phyloP scores from a whole-genome alignment of 306 rosid genomes.

The Quercus berberidifolia region DNA sequence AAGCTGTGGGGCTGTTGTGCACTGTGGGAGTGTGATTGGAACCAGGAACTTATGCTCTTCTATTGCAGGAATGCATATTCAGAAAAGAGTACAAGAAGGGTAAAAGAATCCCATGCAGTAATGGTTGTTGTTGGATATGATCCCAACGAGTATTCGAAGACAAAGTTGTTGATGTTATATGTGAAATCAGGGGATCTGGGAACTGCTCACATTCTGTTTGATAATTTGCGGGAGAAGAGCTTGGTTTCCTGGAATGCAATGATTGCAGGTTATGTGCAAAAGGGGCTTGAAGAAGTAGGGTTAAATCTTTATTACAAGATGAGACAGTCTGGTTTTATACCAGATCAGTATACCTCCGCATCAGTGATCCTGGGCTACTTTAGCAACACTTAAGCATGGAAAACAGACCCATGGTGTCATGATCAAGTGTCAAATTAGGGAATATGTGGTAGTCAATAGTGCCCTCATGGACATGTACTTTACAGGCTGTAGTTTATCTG shows the following conservation, averaged over 20 bases:
- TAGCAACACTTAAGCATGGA: conserved; percentile 68
- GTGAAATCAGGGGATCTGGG: conserved; percentile 59
- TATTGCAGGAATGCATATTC: conserved; percentile 75
- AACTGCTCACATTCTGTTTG: conserved; percentile 47
- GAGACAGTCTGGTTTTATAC: conserved; percentile 64
- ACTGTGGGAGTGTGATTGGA: conserved; percentile 29
- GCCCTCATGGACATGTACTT: conserved; percentile 79
- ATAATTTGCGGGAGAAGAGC: conserved; percentile 40
- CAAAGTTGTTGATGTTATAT: conserved; percentile 57
- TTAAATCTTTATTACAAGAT: conserved; percentile 49
- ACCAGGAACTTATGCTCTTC: conserved; percentile 52
- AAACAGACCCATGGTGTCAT: conserved; percentile 57
- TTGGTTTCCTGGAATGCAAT: conserved; percentile 70
- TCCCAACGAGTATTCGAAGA: conserved; percentile 52
- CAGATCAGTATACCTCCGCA: conserved; percentile 74
- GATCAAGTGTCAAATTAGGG: conserved; percentile 57
- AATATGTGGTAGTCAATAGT: conserved; percentile 59
- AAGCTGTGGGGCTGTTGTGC: conserved; percentile 61
- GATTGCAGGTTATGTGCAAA: conserved; percentile 58
- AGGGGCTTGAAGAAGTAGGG: conserved; percentile 51
- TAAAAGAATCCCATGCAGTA: conserved; percentile 56
- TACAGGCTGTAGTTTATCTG: conserved; percentile 58
- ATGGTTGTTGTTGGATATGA: conserved; percentile 57
- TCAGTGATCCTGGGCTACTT: conserved; percentile 73
- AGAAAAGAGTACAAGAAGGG: conserved; percentile 58